Conservation (phyloP, 106 monocot genomes). For the Xerophyta viscosa region DNA sequence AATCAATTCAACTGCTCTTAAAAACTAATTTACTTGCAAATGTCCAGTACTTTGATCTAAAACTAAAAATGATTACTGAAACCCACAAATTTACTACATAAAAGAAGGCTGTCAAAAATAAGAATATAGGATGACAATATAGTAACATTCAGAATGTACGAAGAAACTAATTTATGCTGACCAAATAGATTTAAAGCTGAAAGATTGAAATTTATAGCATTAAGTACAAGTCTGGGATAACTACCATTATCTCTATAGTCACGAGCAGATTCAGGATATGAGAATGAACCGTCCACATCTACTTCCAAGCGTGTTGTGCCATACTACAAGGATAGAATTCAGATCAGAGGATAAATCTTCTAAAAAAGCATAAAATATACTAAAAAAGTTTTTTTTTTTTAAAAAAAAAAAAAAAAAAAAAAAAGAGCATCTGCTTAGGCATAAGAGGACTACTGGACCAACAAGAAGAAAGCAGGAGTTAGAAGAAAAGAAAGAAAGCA, state of each 20-base stretch:
- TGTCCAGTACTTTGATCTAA: too few species aligned
- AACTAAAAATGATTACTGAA: too few species aligned
- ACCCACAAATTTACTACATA: too few species aligned
- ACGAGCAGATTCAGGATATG: conserved; percentile 48
- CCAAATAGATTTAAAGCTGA: background rate
- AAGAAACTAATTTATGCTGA: background rate
- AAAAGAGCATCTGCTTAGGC: too few species aligned
- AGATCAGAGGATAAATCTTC: too few species aligned
- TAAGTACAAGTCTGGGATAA: background rate
- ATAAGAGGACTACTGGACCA: too few species aligned
- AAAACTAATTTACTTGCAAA: too few species aligned
- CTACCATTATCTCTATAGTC: conserved; percentile 50
- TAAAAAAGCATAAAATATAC: background rate
- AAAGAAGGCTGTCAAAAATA: background rate
- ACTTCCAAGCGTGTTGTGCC: conserved; percentile 73
- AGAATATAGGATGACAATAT: background rate
- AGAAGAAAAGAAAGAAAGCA: too few species aligned
- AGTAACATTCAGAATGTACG: background rate
- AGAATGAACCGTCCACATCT: conserved; percentile 72
- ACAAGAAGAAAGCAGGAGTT: too few species aligned
- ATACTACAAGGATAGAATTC: conserved; percentile 35
- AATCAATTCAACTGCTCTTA: too few species aligned
- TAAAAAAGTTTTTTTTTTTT: background rate
- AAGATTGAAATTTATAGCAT: background rate
- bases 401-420: background rate